phyloP scores from a whole-genome alignment of 139 green algal genomes.

The Chlamydomonas eustigma region DNA sequence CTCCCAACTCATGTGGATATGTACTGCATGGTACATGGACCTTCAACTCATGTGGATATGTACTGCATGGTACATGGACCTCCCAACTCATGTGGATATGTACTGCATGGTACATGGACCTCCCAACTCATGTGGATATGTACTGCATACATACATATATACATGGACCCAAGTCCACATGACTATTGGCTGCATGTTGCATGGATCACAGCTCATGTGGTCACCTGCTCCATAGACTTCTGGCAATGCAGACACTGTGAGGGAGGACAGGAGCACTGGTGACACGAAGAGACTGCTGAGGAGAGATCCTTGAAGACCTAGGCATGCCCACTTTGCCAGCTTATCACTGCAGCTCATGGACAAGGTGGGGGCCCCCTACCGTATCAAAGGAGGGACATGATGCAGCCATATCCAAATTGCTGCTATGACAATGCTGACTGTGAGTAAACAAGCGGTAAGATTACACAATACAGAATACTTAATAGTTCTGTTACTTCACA shows the following conservation, averaged over 20 bases:
- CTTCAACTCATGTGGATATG: no score
- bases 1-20: no score
- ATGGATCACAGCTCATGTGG: background rate
- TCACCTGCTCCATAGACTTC: constrained; percentile 1
- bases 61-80: no score
- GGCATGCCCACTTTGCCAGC: constrained; percentile 75
- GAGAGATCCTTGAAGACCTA: constrained; percentile 77
- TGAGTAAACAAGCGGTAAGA: no score
- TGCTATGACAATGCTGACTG: no score
- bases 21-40: no score
- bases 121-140: background rate
- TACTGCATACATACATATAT: background rate
- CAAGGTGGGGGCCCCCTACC: constrained; percentile 73
- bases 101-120: no score
- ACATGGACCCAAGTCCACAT: no score
- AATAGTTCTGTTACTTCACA: no score
- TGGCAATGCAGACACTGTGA: constrained; percentile 8
- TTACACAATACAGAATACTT: no score
- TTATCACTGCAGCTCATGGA: constrained; percentile 96
- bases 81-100: no score
- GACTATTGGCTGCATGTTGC: constrained; percentile 13
- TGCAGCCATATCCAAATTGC: no score
- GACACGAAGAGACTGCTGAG: constrained; percentile 51
- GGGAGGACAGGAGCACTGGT: constrained; percentile 55
- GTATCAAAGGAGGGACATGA: background rate